These are phyloP conservation scores for Crithidia sp. DNA, from an alignment of 208 protist species.

Conservation along the genomic window DNA sequence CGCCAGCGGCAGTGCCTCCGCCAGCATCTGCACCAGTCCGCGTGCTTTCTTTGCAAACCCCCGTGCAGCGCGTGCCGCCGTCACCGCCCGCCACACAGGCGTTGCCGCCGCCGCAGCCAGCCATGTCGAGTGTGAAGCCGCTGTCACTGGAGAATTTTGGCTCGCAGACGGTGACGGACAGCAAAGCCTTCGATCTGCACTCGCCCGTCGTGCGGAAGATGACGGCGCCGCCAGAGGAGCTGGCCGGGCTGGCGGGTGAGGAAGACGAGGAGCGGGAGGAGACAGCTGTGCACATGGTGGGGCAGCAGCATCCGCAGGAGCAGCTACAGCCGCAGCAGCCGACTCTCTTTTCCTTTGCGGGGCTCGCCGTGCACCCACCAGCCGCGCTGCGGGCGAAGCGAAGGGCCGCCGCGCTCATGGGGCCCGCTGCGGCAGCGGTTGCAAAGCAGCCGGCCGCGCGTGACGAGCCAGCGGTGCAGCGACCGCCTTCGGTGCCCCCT, in stretches of 20 bases:
- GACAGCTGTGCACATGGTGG: neutral
- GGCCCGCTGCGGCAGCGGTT: neutral
- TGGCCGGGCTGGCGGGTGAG: neutral
- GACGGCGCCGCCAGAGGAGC: conserved; percentile 8
- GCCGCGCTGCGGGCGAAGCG: neutral
- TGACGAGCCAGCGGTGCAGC: too few relatives aligned
- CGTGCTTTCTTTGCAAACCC: conserved; percentile 3
- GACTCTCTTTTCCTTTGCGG: conserved; percentile 7
- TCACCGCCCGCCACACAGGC: neutral
- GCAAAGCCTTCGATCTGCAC: conserved; percentile 12
- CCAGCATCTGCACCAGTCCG: neutral
- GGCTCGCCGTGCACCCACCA: conserved; percentile 1
- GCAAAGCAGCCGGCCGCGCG: neutral
- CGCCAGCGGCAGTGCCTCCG: neutral
- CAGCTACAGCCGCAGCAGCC: neutral
- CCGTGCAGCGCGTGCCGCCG: neutral
- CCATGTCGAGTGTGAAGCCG: neutral
- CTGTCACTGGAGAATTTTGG: conserved; percentile 5
- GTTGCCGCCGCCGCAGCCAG: neutral
- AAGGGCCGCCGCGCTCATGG: too few relatives aligned
- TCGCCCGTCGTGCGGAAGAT: conserved; percentile 16
- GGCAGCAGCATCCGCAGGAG: neutral
- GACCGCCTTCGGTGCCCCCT: too few relatives aligned
- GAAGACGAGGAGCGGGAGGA: neutral
- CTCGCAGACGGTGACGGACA: conserved; percentile 3